Conservation (phyloP, 2,329 filamentous ascomycete genomes). For the Tolypocladium tropicale region DNA sequence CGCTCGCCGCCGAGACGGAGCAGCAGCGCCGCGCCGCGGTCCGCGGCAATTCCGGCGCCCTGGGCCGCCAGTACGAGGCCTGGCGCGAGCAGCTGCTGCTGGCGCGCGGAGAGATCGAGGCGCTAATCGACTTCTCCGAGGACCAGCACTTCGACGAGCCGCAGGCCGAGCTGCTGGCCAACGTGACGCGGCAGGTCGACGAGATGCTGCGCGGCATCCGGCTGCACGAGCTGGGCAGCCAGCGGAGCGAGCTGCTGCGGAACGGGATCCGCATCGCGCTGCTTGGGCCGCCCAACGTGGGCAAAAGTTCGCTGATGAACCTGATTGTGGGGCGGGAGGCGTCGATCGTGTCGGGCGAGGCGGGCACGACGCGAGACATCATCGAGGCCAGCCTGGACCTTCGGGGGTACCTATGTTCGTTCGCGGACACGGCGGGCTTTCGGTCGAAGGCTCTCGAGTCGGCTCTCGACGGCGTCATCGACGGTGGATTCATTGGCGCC, state of each 20-base stretch:
- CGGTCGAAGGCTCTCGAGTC: constrained; percentile 31
- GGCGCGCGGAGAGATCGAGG: constrained; percentile 85
- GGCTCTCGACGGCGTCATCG: background rate
- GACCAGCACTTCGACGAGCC: constrained; percentile 96
- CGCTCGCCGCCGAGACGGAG: constrained; percentile 67
- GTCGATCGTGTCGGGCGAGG: constrained; percentile 87
- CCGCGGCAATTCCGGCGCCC: constrained; percentile 58
- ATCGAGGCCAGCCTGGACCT: constrained; percentile 88
- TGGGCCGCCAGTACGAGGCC: constrained; percentile 67
- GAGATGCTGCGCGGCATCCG: constrained; percentile 52
- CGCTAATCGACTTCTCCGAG: constrained; percentile 92
- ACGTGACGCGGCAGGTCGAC: constrained; percentile 55
- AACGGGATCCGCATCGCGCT: constrained; percentile 80
- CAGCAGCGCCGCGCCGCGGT: constrained; percentile 85
- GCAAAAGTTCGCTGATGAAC: constrained; percentile 92
- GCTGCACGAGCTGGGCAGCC: constrained; percentile 64
- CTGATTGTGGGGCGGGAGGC: constrained; percentile 82
- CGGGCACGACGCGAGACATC: constrained; percentile 88
- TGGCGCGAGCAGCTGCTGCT: constrained; percentile 73
- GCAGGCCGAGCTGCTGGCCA: constrained; percentile 57
- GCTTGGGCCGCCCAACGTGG: constrained; percentile 84
- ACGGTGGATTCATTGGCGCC: constrained; percentile 43
- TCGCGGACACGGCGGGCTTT: constrained; percentile 91
- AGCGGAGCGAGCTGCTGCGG: constrained; percentile 72
- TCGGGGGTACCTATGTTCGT: constrained; percentile 80